These are phyloP conservation scores for Hirsutella rhossiliensis DNA, from an alignment of 2,329 filamentous ascomycete genomes.

Conservation along the genomic window DNA sequence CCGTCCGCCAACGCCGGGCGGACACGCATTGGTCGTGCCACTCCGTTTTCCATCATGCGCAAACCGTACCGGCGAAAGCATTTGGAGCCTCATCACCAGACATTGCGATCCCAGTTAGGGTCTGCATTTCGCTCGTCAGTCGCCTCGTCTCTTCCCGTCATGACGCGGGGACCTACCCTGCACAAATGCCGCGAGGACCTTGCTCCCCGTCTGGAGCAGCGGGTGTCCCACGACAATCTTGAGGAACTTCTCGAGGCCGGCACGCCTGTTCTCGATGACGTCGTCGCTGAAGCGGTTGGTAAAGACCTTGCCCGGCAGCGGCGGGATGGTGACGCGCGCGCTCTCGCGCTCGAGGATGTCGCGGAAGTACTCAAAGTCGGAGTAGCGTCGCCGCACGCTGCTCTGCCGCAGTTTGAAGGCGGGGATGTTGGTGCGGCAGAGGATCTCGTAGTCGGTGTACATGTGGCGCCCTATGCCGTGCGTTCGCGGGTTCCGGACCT, in stretches of 20 bases:
- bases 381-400: slow-evolving; percentile 85
- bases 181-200: slow-evolving; percentile 91
- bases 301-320: slow-evolving; percentile 92
- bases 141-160: background rate
- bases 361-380: slow-evolving; percentile 97
- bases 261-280: slow-evolving; percentile 87
- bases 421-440: slow-evolving; percentile 96
- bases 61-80: background rate
- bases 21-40: too few species aligned
- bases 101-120: slow-evolving; percentile 83
- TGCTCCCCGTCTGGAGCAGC: slow-evolving; percentile 91
- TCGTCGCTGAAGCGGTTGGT: slow-evolving; percentile 97
- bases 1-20: too few species aligned
- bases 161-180: slow-evolving; percentile 52
- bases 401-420: slow-evolving; percentile 92
- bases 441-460: slow-evolving; percentile 98
- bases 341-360: slow-evolving; percentile 95
- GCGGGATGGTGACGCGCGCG: slow-evolving; percentile 88
- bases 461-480: slow-evolving; percentile 89
- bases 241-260: slow-evolving; percentile 87
- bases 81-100: slow-evolving; percentile 47
- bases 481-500: slow-evolving; percentile 89
- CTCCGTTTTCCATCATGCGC: too few species aligned
- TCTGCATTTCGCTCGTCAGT: slow-evolving; percentile 30
- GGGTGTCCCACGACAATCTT: slow-evolving; percentile 97